Base-by-base conservation (phyloP, 2,329 filamentous ascomycete genomes). In the Penicillium sumatraense region DNA sequence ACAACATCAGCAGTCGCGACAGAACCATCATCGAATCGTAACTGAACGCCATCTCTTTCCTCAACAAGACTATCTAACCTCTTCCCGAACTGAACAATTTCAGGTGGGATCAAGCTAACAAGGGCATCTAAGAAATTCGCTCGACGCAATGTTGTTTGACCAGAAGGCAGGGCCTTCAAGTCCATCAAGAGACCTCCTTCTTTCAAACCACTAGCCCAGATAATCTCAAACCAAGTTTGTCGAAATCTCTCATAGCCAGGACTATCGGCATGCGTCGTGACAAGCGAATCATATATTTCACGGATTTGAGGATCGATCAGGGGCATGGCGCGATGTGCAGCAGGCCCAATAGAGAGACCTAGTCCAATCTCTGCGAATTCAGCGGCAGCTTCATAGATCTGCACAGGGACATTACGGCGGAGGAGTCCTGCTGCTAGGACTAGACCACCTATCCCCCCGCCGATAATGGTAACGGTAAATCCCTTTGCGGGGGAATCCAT, bases 371-470 rank as follows among this genome's bases (percentile, higher is more conserved):
- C 84, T 29, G 76, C 77, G 57, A 86, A 87, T 11, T 72, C 71
- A 0, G 73, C 51, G 0, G 83, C 83, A 10, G 81, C 76, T 68
- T 87, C 85, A 63, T 85, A 87, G 57, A 87, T 77, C 21, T 75
- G 75, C 33, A 83, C 72, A 2, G 72, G 69, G 31, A 85, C 63
- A 33, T 74, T 66, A 54, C 78, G 74, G 52, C 78, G 68, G 52
- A 71, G 65, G 24, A 87, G 78, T 6, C 78, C 81, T 44, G 83
- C 78, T 21, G 81, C 82, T 8, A 86, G 77, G 8, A 73, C 73
- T 16, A 86, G 74, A 23, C 85, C 85, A 23, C 79, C 80, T 55
- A 87, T 85, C 29, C 84, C 84, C 38, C 83, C 83, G 56, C 84
- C 84, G 14, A 86, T 72, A 36, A 87, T 83, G 60, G 84, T 83